Evolutionary conservation across 2,329 filamentous ascomycete species (phyloP), one percentile per base, ranked within the genome.

Genomic region (Pseudogymnoascus sp.): DNA sequence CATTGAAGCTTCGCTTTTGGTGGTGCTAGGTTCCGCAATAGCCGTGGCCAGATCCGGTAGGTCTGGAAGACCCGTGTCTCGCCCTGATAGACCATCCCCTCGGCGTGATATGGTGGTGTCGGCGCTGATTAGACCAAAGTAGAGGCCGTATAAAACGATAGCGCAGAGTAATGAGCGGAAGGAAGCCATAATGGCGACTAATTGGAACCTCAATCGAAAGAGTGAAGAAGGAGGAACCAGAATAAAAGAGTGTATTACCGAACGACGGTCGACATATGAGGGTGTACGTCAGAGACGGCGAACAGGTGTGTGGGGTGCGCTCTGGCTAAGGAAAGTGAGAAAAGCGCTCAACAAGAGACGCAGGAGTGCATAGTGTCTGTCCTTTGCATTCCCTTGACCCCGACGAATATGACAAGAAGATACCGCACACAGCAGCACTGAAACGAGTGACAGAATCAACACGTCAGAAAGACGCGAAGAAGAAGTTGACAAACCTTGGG

Each of bases 241-340:
- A 56, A 56, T 56, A 56, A 56, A 56, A 19, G 50, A 56, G 50
- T 56, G 50, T 56, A 56, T 56, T 56, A 56, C 50, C 17, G 50
- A 56, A 56, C 29, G 29, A 56, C 11, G 17, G 50, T 35, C 50
- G 50, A 56, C 29, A 56, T 56, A 56, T 56, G 35, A 56, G 17
- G 17, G 50, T 21, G 50, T 33, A n/a, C 50, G 50, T 56, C 50
- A 56, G 50, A 56, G 50, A 56, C 17, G 50, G 31, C 50, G 50
- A 56, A 56, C 50, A 15, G 3, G n/a, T 56, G 17, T 33, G n/a
- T 26, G 29, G 17, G 29, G 17, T 26, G 29, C 50, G 50, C 17
- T 56, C 29, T 56, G 46, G 50, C 29, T 19, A 56, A 56, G 17
- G 50, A 56, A 56, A 19, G 50, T 33, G 50, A 56, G 50, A 56